Percentiles rank a stretch among this genome's conserved stretches.
Evolutionary conservation across 2,329 filamentous ascomycete species (phyloP).

Genomic region (Ceratocystis harringtonii): DNA sequence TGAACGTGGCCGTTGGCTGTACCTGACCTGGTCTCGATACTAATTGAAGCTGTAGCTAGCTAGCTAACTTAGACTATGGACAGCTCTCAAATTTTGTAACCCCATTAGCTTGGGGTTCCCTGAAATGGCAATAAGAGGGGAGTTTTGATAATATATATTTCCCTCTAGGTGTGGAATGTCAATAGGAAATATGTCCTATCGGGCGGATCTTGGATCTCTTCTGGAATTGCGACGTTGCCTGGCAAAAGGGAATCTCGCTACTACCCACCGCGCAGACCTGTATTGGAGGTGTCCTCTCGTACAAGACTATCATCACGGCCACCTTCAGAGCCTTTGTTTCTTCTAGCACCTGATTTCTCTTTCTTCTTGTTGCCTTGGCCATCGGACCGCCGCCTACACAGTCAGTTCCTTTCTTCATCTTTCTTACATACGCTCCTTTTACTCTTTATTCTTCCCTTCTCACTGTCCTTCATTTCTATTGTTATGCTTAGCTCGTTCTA

Average conservation of each 20-base stretch:
- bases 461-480: conserved; percentile 2
- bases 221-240: background rate
- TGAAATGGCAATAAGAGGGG: background rate
- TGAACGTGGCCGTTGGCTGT: conserved; percentile 15
- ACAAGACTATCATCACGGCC: conserved; percentile 2
- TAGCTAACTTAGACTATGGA: background rate
- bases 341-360: conserved; percentile 7
- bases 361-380: background rate
- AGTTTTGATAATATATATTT: background rate
- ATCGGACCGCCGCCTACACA: background rate
- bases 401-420: background rate
- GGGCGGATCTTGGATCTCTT: background rate
- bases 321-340: background rate
- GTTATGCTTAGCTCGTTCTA: background rate
- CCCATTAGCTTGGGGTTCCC: background rate
- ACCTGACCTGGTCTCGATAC: background rate
- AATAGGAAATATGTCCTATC: background rate
- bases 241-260: background rate
- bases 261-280: background rate
- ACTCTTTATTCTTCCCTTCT: background rate
- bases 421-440: conserved; percentile 5
- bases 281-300: background rate
- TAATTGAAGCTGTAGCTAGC: background rate
- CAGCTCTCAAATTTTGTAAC: background rate
- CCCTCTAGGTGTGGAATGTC: conserved; percentile 2